Conservation (phyloP, 306 rosid species). For the Cucumis cinereus region DNA sequence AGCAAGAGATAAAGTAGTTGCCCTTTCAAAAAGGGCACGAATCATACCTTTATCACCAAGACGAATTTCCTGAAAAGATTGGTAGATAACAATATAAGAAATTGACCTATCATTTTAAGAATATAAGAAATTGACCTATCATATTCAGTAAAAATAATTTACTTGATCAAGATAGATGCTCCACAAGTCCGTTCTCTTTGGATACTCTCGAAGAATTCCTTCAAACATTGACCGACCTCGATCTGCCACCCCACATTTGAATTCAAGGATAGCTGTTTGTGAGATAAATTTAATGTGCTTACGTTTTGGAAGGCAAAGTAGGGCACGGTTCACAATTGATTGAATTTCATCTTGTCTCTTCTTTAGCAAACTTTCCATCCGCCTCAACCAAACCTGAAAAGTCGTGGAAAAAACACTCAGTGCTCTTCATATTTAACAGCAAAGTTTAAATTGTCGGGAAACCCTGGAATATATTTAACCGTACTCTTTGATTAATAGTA, state of each 20-base stretch:
- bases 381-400: constrained; percentile 77
- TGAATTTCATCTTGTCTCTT: constrained; percentile 50
- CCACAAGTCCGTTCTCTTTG: constrained; percentile 85
- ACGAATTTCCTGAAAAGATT: constrained; percentile 58
- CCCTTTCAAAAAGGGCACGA: constrained; percentile 82
- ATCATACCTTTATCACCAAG: constrained; percentile 57
- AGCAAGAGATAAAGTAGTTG: constrained; percentile 71
- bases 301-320: constrained; percentile 55
- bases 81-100: neutral
- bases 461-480: neutral
- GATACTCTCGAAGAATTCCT: constrained; percentile 64
- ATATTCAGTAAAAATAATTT: constrained; percentile 8
- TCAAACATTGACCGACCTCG: constrained; percentile 84
- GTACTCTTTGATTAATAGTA: neutral
- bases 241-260: constrained; percentile 73
- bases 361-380: constrained; percentile 43
- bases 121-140: neutral
- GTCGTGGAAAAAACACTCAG: neutral
- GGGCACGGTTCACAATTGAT: constrained; percentile 39
- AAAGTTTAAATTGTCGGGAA: neutral
- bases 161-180: constrained; percentile 94
- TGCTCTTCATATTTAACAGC: neutral
- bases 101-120: neutral
- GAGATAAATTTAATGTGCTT: constrained; percentile 71
- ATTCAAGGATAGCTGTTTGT: constrained; percentile 80